phyloP scores from a whole-genome alignment of 352 stramenopile species.

The Globisporangium cystogenes region DNA sequence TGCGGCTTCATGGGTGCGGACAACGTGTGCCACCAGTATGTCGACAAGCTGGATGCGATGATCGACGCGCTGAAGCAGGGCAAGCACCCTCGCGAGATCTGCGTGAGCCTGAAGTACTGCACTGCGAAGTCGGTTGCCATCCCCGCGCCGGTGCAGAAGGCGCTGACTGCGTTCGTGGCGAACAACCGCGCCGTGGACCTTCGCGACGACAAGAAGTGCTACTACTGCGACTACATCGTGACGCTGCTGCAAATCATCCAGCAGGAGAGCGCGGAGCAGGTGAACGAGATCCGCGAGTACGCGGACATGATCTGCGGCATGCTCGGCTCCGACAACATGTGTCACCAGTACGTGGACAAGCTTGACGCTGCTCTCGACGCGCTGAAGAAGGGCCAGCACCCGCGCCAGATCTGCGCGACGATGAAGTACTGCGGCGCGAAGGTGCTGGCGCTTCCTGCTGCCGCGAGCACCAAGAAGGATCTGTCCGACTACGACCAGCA shows the following conservation, averaged over 20 bases:
- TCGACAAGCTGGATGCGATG: conserved; percentile 61
- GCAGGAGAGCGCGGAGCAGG: conserved; percentile 45
- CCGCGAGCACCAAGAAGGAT: conserved; percentile 4
- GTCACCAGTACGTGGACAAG: conserved; percentile 64
- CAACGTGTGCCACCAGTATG: conserved; percentile 61
- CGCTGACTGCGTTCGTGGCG: conserved; percentile 24
- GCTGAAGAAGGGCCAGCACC: conserved; percentile 58
- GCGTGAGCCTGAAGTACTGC: conserved; percentile 53
- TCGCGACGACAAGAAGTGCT: conserved; percentile 36
- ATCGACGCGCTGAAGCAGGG: conserved; percentile 61
- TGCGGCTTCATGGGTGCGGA: conserved; percentile 64
- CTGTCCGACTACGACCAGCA: conserved; percentile 19
- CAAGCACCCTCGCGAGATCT: conserved; percentile 63
- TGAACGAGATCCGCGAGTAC: conserved; percentile 51
- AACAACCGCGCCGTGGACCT: conserved; percentile 5
- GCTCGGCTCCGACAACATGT: conserved; percentile 51
- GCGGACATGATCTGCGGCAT: conserved; percentile 76
- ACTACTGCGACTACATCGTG: conserved; percentile 56
- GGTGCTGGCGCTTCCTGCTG: not conserved
- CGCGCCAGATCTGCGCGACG: conserved; percentile 49
- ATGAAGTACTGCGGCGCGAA: conserved; percentile 50
- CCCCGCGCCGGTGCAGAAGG: conserved; percentile 12
- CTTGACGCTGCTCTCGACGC: conserved; percentile 59
- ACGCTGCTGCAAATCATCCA: conserved; percentile 57
- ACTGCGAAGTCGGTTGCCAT: conserved; percentile 6